Evolutionary conservation across 2,329 filamentous ascomycete species (phyloP), one percentile per base, ranked within the genome.

Genomic region (Zymoseptoria brevis): DNA sequence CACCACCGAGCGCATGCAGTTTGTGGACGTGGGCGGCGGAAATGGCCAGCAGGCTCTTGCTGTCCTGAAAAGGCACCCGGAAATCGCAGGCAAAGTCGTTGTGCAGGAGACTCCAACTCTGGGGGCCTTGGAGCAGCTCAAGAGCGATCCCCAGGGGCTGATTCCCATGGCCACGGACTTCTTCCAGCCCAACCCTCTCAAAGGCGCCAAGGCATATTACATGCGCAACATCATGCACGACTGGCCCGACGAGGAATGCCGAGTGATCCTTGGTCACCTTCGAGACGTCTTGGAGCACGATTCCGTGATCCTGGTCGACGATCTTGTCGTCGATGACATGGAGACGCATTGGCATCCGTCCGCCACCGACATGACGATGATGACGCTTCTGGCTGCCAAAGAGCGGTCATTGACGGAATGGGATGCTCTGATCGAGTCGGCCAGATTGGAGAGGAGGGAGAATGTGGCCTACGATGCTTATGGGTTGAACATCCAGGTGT

Each of bases 121-220:
- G 19, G 19, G 35, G 11, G 53, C 60, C 13, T 49, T 26, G 19
- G 30, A 11, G 30, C 30, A 35, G 30, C 30, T 35, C 13, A 13
- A 45, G 48, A 49, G 56, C 8, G 51, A 54, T 19, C 30, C 53
- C 2, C 11, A 45, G 6, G 60, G 56, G 4, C 35, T 66, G 7
- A 56, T 61, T 19, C 24, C 56, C 9, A 24, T 60, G 21, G n/a
- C 57, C 6, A 57, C 64, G 50, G 61, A 68, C 45, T 66, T 67
- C 57, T 65, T 66, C 54, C 26, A 50, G 3, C 30, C 55, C 13
- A 64, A 67, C 21, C 63, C 63, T 1, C 26, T 65, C 4, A 57
- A 60, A 29, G 60, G 62, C 35, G 73, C 73, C 8, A 67, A 71
- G 54, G 62, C 70, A 4, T 69, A 69, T 56, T 69, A 66, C 57